Evolutionary conservation across 2,329 filamentous ascomycete species (phyloP).

Genomic region (Fusarium cicatricum): DNA sequence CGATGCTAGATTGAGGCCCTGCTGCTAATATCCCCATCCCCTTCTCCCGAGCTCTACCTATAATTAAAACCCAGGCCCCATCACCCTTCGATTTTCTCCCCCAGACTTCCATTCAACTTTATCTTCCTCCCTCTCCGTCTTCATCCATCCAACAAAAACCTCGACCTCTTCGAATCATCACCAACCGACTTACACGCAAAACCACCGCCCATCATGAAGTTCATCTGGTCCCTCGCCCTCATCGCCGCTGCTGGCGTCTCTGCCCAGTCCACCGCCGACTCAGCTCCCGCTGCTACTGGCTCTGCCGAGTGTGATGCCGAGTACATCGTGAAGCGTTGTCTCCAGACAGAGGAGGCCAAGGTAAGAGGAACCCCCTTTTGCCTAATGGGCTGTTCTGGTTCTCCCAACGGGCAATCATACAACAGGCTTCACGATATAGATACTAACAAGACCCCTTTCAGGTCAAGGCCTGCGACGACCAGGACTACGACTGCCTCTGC

Average conservation of each 20-base stretch:
- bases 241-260: constrained; percentile 47
- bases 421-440: background rate
- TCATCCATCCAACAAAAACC: background rate
- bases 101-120: constrained; percentile 6
- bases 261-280: constrained; percentile 44
- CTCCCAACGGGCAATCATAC: background rate
- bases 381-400: too few relatives aligned
- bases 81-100: constrained; percentile 13
- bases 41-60: constrained; percentile 24
- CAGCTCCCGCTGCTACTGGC: constrained; percentile 40
- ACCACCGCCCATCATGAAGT: constrained; percentile 53
- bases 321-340: constrained; percentile 57
- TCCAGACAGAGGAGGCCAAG: constrained; percentile 51
- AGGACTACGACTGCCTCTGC: constrained; percentile 59
- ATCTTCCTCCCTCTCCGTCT: background rate
- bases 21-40: constrained; percentile 27
- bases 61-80: constrained; percentile 22
- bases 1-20: constrained; percentile 29
- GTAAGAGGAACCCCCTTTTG: constrained; percentile 27
- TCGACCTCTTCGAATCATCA: background rate
- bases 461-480: constrained; percentile 48
- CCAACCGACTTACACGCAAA: constrained; percentile 7
- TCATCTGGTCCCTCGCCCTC: constrained; percentile 52
- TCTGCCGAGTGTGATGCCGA: constrained; percentile 53
- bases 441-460: constrained; percentile 21